Evolutionary conservation across 1,139 yeast species (phyloP), one percentile per base, ranked within the genome.

Genomic region (Geotrichum phurueaensis): DNA sequence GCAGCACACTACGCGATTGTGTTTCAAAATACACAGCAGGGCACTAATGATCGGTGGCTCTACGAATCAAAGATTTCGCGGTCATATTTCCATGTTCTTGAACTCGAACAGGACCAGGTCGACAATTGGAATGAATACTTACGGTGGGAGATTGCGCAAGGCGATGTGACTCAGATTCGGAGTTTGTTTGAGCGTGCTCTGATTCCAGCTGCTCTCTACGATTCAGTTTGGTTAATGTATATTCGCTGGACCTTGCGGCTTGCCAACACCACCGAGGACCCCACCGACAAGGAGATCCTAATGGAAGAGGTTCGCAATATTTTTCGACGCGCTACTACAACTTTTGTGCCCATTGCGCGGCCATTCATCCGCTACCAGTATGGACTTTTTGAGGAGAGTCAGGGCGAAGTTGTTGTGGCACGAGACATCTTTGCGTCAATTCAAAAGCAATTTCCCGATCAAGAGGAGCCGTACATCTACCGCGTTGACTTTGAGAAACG

Each of bases 41-140:
- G 81, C 56, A 80, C 83, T 0, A 84, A 78, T 68, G 85, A 84
- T 64, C 68, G 86, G n/a, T 89, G 84, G 78, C 74, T 77, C 4
- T 88, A 73, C 70, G 97, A 90, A 69, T 80, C 83, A 59, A 74
- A 76, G n/a, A 72, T 88, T 31, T 71, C 76, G 22, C 71, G 81
- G 15, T 82, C 81, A 3, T 85, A 80, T 67, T 84, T 77, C 68
- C 81, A 80, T 60, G 81, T 83, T 1, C 71, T 75, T 20, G 75
- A 76, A 69, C 77, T 68, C 9, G 79, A 81, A 18, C 71, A 69
- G 50, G 79, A 79, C 57, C 87, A 87, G 64, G 68, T 86, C 20
- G 76, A 76, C 3, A 77, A 76, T 43, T 89, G 96, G 96, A 76
- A 77, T 22, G 73, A 73, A 43, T 90, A 89, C 69, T 71, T 89